Evolutionary conservation across 331 rosid species (phyloP), one percentile per base, ranked within the genome.

Genomic region (Quercus lobata): DNA sequence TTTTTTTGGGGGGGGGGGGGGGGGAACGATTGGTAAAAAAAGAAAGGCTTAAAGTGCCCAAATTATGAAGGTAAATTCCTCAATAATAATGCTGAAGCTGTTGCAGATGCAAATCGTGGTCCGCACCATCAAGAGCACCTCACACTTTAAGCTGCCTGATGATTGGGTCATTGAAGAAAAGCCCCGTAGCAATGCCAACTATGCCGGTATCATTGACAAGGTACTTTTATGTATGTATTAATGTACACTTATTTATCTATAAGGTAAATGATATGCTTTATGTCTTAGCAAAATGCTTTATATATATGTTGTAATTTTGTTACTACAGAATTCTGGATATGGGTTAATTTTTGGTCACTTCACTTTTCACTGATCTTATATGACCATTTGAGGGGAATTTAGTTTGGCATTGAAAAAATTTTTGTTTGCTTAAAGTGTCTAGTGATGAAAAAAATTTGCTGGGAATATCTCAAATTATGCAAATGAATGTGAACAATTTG

Each of bases 121-220:
- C 56, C 54, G 4, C 69, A 71, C 37, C 63, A 35, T 32, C 44
- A 29, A 41, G 69, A 71, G 63, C 66, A 15, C 57, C 62, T 69
- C 86, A 34, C 55, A 66, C 66, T 57, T 81, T 55, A 81, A 34
- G 52, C 85, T 84, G 78, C 90, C 89, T 19, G 83, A 77, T 83
- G 82, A 54, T 79, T 84, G 89, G 86, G 78, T 44, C 60, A 73
- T 84, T 57, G 82, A 77, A 84, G 83, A 72, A 83, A 80, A 52
- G 57, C 83, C 53, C n/a, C 79, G 88, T 25, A 10, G 49, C 18
- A 46, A 37, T 44, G 57, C 34, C n/a, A 63, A 66, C 16, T 52
- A 79, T 61, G 53, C 60, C 66, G 57, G 65, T 74, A 57, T 62
- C 24, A 12, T 21, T 57, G 70, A 86, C 81, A 86, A 57, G 87